Evolutionary conservation across 768 basidiomycete species (phyloP), one percentile per base, ranked within the genome.

Genomic region (Termitomyces sp.): DNA sequence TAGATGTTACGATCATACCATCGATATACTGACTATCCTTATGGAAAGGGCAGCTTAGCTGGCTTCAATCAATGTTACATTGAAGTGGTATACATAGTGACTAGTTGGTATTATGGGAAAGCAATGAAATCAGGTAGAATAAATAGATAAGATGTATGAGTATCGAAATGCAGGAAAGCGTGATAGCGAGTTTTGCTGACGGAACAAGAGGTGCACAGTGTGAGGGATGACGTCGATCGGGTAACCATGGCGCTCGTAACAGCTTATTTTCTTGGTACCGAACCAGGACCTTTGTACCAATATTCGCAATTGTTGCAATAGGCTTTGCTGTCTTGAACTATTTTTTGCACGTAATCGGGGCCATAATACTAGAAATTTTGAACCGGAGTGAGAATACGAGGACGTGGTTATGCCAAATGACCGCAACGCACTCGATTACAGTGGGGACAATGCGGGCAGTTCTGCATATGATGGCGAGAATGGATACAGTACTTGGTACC

Each of bases 341-440:
- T 76, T 3, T 74, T 83, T 68, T 92, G 88, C 54, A 76, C 79
- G 43, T 72, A 71, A 63, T 92, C 90, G 1, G 90, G 90, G 22
- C 87, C 88, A 63, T 79, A 77, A 67, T 85, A 89, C 90, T 90
- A 64, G 4, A 48, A 56, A 41, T 27, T 32, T 9, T 55, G 20
- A 56, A 57, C 60, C 27, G 53, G 56, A 42, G 48, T 47, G 49
- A 57, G 37, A n/a, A 7, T 59, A 49, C 55, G 46, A 60, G 34
- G 20, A 26, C 64, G 60, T 55, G 55, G 24, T 39, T 57, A 56
- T n/a, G n/a, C n/a, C 31, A 27, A 29, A 46, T 24, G 26, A 46
- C 46, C 20, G 53, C 10, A 22, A 74, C 78, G 47, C 58, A 79
- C 81, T 53, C 75, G 76, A 48, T 71, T 74, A 67, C 80, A 81